A percentile compares a stretch with the other conserved stretches of the same genome.
phyloP scores from a whole-genome alignment of 768 basidiomycete genomes.

The Royoungia palumana region DNA sequence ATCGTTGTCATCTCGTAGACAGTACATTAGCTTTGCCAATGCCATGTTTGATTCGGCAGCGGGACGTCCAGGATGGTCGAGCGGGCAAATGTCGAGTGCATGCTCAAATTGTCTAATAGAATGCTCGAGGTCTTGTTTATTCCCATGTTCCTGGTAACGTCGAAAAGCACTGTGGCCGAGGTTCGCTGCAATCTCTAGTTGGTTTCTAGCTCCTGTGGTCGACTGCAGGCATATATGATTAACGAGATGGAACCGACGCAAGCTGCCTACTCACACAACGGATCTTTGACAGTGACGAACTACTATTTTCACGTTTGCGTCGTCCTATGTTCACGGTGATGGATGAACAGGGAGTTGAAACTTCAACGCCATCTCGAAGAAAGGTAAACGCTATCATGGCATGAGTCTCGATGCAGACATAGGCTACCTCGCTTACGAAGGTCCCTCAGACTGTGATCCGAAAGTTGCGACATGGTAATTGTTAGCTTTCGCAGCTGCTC shows the following conservation, averaged over 20 bases:
- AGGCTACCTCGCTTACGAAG: neutral
- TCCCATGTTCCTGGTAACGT: neutral
- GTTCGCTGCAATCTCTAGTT: neutral
- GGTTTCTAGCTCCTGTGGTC: no score
- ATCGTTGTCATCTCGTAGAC: neutral
- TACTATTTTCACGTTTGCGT: neutral
- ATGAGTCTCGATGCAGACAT: neutral
- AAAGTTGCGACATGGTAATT: neutral
- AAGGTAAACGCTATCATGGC: neutral
- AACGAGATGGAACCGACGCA: neutral
- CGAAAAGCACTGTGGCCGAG: neutral
- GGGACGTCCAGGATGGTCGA: conserved; percentile 5
- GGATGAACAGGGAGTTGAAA: neutral
- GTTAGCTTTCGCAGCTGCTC: neutral
- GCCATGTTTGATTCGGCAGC: conserved; percentile 6
- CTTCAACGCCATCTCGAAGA: neutral
- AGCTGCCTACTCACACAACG: neutral
- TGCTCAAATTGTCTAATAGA: neutral
- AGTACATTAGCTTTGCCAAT: neutral
- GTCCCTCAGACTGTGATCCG: neutral
- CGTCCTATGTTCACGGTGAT: neutral
- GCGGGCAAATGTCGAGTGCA: conserved; percentile 4
- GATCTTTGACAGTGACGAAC: neutral
- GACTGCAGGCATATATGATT: neutral
- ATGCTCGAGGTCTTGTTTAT: neutral